Base-by-base conservation (phyloP, 371 early-diverging fungal species). In the Mortierella sp. region DNA sequence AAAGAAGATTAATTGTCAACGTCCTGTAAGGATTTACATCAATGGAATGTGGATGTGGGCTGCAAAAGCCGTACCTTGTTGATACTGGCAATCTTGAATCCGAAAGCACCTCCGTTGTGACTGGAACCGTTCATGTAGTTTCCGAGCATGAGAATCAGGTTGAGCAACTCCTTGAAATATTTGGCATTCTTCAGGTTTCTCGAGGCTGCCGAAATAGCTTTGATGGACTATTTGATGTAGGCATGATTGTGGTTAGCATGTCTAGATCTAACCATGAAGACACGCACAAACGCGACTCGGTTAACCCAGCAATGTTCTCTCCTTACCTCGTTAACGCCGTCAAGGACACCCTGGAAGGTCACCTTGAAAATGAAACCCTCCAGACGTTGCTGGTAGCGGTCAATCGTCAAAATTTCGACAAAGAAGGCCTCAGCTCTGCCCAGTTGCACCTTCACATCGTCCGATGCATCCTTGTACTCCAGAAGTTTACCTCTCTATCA, bases 61-160 rank as follows among this genome's bases (percentile, higher is more conserved):
- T 21, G 16, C 1, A 14, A 18, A 38, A 14, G 14, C 6, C 6
- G 0, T 89, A 95, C 95, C 92, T 95, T 95, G 79, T 96, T 96
- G 71, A 98, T 92, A 88, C 96, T 97, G 10, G 92, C 91, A 78
- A 98, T 96, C 77, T 94, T 93, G 85, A 98, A 97, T 27, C 98
- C 98, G 89, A 95, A 97, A 16, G 97, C 97, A 18, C 96, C 95
- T 51, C 98, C 98, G 77, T 96, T 95, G 88, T 96, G 95, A 2
- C 95, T 93, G 0, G 93, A 91, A 1, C 96, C 96, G 79, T 98
- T 98, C 96, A 98, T 96, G 81, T 92, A 97, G 86, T 98, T 98
- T 72, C 98, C 97, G 41, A 98, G 87, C 6, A 95, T 92, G 63
- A 98, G 88, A 49, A 98, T 94, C 54, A 97, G 88, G 90, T 95